Conservation (phyloP, 768 basidiomycete species). For the Cyclocybe aegerita region DNA sequence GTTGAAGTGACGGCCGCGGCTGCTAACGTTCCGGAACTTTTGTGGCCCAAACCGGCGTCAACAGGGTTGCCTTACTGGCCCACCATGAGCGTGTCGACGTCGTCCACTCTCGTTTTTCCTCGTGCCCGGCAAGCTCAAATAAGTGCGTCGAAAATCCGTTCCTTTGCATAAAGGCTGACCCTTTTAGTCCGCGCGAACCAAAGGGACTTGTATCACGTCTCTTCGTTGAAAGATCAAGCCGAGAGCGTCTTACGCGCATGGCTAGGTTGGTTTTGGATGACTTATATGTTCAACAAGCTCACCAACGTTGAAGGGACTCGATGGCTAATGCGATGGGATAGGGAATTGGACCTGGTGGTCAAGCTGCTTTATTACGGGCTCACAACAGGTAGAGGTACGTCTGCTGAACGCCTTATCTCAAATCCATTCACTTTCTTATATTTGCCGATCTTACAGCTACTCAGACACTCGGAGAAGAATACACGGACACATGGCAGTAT, state of each 20-base stretch:
- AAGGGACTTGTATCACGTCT: constrained; percentile 76
- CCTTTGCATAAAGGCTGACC: constrained; percentile 10
- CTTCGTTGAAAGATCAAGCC: constrained; percentile 71
- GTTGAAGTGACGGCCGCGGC: too few species aligned
- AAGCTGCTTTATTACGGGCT: constrained; percentile 74
- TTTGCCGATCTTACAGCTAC: constrained; percentile 43
- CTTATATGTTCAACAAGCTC: neutral
- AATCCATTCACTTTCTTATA: neutral
- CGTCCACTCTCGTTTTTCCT: constrained; percentile 51
- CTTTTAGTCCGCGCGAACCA: constrained; percentile 79
- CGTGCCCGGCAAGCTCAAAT: constrained; percentile 84
- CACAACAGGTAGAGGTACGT: constrained; percentile 71
- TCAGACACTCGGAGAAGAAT: constrained; percentile 90
- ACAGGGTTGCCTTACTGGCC: constrained; percentile 12
- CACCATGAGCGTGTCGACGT: constrained; percentile 15
- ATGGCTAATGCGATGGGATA: constrained; percentile 78
- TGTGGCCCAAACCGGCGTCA: constrained; percentile 15
- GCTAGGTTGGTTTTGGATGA: constrained; percentile 53
- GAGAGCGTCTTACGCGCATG: constrained; percentile 75
- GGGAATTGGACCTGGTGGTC: constrained; percentile 69
- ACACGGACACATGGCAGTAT: constrained; percentile 81
- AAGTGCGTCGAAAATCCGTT: constrained; percentile 46
- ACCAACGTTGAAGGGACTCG: constrained; percentile 58
- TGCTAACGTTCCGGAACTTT: too few species aligned
- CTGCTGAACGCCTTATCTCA: neutral